Conservation (phyloP, 225 moss, liverwort and hornwort species). For the Polytrichum formosum region DNA sequence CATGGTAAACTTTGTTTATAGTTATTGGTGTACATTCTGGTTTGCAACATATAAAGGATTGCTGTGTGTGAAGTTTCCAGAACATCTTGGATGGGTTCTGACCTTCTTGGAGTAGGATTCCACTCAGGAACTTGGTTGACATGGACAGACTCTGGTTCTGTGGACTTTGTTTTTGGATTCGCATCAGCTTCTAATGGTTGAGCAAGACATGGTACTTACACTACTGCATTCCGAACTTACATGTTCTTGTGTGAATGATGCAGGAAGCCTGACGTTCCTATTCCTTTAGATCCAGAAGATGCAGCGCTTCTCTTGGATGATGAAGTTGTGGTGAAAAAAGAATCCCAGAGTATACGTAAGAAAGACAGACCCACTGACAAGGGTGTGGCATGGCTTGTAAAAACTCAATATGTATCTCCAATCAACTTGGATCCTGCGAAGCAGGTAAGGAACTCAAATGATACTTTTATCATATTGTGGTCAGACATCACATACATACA, state of each 20-base stretch:
- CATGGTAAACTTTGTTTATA: neutral
- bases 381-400: constrained; percentile 99
- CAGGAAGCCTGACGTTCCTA: constrained; percentile 70
- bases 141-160: too few species aligned
- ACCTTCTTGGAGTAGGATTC: too few species aligned
- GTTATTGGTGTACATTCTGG: too few species aligned
- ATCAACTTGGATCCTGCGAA: constrained; percentile 97
- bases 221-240: too few species aligned
- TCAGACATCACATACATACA: neutral
- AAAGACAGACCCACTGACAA: constrained; percentile 99
- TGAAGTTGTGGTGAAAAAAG: constrained; percentile 78
- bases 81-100: too few species aligned
- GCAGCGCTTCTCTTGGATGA: constrained; percentile 82
- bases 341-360: constrained; percentile 71
- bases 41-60: too few species aligned
- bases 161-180: too few species aligned
- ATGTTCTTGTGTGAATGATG: constrained; percentile 9
- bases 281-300: constrained; percentile 80
- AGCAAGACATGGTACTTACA: too few species aligned
- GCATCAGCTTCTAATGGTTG: too few species aligned
- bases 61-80: too few species aligned
- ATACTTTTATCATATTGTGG: neutral
- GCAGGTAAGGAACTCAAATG: constrained; percentile 53
- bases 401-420: constrained; percentile 98
- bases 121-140: too few species aligned